phyloP scores from a whole-genome alignment of 805 yeast species.

The Naumovozyma dairenensis region DNA sequence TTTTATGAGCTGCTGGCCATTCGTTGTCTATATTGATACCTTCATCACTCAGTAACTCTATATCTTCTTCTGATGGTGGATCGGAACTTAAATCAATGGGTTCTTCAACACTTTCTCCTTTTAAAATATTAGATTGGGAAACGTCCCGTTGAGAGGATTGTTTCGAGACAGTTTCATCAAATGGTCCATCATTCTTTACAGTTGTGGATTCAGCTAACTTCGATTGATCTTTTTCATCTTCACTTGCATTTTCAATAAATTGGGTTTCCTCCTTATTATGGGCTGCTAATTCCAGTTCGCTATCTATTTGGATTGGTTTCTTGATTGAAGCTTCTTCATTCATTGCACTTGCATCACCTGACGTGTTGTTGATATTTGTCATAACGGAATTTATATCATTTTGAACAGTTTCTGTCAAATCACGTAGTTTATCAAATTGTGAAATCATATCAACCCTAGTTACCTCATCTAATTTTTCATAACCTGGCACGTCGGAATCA shows the following conservation, averaged over 20 bases:
- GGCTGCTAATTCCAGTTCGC: too few relatives aligned
- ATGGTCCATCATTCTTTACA: neutral
- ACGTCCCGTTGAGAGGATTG: too few relatives aligned
- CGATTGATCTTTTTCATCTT: neutral
- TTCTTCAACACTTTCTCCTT: too few relatives aligned
- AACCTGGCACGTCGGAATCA: too few relatives aligned
- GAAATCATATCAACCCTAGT: neutral
- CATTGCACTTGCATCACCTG: neutral
- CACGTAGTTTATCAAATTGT: neutral
- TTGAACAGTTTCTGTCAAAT: neutral
- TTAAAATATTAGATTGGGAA: too few relatives aligned
- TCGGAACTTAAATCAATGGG: conserved; percentile 5
- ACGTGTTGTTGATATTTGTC: neutral
- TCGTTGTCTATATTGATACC: conserved; percentile 1
- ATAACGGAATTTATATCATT: neutral
- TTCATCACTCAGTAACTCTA: too few relatives aligned
- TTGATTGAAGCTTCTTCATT: too few relatives aligned
- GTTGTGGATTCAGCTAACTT: neutral
- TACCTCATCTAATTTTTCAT: neutral
- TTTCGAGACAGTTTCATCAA: neutral
- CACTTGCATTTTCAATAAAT: neutral
- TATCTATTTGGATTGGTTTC: too few relatives aligned
- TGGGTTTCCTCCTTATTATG: neutral
- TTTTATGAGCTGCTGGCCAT: too few relatives aligned
- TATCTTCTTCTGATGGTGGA: conserved; percentile 5